Base-by-base conservation (phyloP, 1,139 yeast genomes). In the Torulaspora pretoriensis region DNA sequence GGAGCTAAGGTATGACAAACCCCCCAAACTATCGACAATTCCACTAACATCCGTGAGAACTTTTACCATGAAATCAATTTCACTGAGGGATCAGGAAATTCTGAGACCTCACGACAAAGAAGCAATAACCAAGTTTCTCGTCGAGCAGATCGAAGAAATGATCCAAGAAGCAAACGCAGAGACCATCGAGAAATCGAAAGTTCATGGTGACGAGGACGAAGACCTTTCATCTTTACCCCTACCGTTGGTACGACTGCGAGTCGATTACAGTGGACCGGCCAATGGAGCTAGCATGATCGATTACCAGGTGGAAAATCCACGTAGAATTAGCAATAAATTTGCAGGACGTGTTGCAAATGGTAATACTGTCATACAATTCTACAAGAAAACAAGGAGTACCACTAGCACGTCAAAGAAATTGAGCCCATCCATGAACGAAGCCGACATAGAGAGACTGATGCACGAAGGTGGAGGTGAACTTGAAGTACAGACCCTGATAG, bases 271-370 rank as follows among this genome's bases (percentile, higher is more conserved):
- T 28, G 96, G 95, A 0, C 59, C 59, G 4, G 42, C 41, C 8
- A 52, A 46, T 17, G 45, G 43, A 9, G 49, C 49, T 17, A 49
- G 60, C 1, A 47, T 48, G 27, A 50, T 63, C 6, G 95, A 90
- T 3, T 90, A 77, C 57, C 96, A 89, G 54, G 87, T 92, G 30
- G 98, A 90, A 57, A 90, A 92, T 58, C 87, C 96, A 0, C 73
- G 95, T 45, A 68, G 97, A 49, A 87, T 92, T 55, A 88, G 97
- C 4, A 88, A 90, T 58, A 70, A 87, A 55, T 94, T 90, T 71
- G 95, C 87, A 5, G 97, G 96, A 0, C 74, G 73, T 51, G 95
- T 92, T 3, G 98, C 98, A 9, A 92, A 92, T 61, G 80, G 83
- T 8, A 83, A 86, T 57, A 95, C 90, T 56, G 87, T 90, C 8